These are phyloP conservation scores for Aspergillus ruber DNA, from an alignment of 2,329 filamentous ascomycete genomes.

Conservation along the genomic window DNA sequence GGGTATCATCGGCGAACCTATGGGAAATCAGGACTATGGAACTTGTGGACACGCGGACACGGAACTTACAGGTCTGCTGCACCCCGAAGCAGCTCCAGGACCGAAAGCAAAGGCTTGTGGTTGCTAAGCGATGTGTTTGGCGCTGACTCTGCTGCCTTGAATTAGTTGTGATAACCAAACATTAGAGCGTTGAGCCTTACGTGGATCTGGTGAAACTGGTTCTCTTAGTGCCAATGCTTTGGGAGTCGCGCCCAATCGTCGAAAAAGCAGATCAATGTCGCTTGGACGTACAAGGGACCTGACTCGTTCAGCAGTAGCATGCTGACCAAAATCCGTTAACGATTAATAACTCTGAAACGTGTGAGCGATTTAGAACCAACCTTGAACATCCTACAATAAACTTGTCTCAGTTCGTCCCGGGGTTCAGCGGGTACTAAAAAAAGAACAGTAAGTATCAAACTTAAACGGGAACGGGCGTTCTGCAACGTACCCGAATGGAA, in stretches of 20 bases:
- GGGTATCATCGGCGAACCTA: slow-evolving; percentile 29
- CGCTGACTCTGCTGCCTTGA: slow-evolving; percentile 7
- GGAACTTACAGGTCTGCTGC: slow-evolving; percentile 24
- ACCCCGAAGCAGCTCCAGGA: slow-evolving; percentile 27
- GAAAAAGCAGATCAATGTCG: slow-evolving; percentile 50
- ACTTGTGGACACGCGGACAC: slow-evolving; percentile 7
- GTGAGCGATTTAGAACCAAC: slow-evolving; percentile 29
- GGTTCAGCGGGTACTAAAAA: slow-evolving; percentile 47
- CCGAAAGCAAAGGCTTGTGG: slow-evolving; percentile 23
- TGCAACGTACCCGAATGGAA: slow-evolving; percentile 27
- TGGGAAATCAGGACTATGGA: not conserved
- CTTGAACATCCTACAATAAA: slow-evolving; percentile 54
- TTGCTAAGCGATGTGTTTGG: slow-evolving; percentile 10
- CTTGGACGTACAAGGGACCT: slow-evolving; percentile 30
- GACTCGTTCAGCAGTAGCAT: slow-evolving; percentile 22
- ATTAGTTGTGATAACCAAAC: not conserved
- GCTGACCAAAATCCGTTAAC: slow-evolving; percentile 12
- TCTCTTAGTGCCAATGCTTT: slow-evolving; percentile 37
- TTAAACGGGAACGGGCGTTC: slow-evolving; percentile 2
- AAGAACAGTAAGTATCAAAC: slow-evolving; percentile 4
- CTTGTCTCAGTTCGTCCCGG: slow-evolving; percentile 50
- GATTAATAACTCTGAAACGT: not conserved
- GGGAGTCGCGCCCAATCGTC: slow-evolving; percentile 49
- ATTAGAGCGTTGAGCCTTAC: slow-evolving; percentile 13
- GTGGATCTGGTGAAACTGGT: slow-evolving; percentile 20